These are phyloP conservation scores for Capronia coronata DNA, from an alignment of 2,329 filamentous ascomycete species.

Conservation along the genomic window DNA sequence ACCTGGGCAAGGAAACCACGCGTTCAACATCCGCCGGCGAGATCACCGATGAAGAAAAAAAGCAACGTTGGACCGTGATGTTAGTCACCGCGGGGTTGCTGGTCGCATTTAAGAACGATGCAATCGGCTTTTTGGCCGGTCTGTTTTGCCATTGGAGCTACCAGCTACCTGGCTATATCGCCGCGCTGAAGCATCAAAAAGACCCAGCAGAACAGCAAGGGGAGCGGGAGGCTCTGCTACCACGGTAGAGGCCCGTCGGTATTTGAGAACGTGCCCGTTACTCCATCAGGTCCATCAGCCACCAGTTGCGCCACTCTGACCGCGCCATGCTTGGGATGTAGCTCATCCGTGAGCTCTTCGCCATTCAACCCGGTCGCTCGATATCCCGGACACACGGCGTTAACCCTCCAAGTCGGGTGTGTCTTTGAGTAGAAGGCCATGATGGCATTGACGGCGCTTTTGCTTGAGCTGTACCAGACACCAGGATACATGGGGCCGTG, in stretches of 20 bases:
- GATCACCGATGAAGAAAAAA: conserved; percentile 48
- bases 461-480: conserved; percentile 21
- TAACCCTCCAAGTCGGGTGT: conserved; percentile 24
- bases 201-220: conserved; percentile 1
- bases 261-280: conserved; percentile 23
- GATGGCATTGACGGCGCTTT: conserved; percentile 23
- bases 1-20: conserved; percentile 42
- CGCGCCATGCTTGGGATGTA: conserved; percentile 21
- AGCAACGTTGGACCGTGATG: conserved; percentile 81
- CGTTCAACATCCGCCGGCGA: not conserved
- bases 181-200: not conserved
- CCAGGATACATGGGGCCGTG: conserved; percentile 5
- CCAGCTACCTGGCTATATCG: conserved; percentile 32
- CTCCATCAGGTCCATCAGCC: conserved; percentile 17
- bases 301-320: conserved; percentile 23
- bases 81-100: conserved; percentile 76
- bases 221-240: conserved; percentile 21
- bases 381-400: conserved; percentile 24
- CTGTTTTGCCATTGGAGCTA: conserved; percentile 72
- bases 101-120: conserved; percentile 83
- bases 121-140: conserved; percentile 75
- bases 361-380: conserved; percentile 19
- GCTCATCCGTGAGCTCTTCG: conserved; percentile 18
- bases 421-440: conserved; percentile 22
- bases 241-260: conserved; percentile 20